Percentiles rank a stretch among this genome's conserved stretches.
Evolutionary conservation across 2,329 filamentous ascomycete species (phyloP).

Genomic region (Trichoderma semiorbis): DNA sequence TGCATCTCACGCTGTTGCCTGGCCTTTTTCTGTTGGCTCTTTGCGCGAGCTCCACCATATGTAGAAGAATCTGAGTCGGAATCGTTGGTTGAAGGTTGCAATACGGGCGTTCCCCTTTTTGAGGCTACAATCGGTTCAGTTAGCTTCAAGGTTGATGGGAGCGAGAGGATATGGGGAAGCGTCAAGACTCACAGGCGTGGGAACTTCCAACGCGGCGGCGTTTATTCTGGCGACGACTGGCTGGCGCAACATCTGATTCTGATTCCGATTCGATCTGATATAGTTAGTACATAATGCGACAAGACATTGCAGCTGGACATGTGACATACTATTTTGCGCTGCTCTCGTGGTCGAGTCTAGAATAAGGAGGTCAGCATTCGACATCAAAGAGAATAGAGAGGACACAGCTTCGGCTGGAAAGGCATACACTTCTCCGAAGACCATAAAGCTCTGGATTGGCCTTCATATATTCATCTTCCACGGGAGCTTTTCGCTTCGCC

Average conservation of each 20-base stretch:
- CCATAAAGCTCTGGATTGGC: constrained; percentile 95
- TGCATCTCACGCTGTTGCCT: constrained; percentile 68
- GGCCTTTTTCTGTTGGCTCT: constrained; percentile 70
- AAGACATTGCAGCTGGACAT: background rate
- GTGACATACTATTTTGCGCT: constrained; percentile 53
- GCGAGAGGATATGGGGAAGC: background rate
- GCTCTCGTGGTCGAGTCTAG: constrained; percentile 55
- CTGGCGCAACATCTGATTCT: constrained; percentile 66
- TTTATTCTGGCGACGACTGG: constrained; percentile 59
- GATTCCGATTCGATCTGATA: constrained; percentile 54
- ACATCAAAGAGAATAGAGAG: background rate
- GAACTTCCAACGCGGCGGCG: constrained; percentile 66
- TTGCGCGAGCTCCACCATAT: constrained; percentile 73
- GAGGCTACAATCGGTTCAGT: constrained; percentile 44
- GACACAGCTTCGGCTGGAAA: background rate
- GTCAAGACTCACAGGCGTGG: constrained; percentile 52
- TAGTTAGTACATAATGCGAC: constrained; percentile 15
- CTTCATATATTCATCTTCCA: constrained; percentile 76
- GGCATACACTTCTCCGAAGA: constrained; percentile 80
- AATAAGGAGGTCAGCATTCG: constrained; percentile 2
- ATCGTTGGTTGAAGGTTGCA: constrained; percentile 53
- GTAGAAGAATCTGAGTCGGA: constrained; percentile 71
- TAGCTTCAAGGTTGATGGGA: background rate
- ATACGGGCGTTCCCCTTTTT: constrained; percentile 55
- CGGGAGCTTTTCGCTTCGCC: constrained; percentile 67